These are phyloP conservation scores for Podospora pseudocomata DNA, from an alignment of 495 filamentous ascomycete genomes.

Conservation along the genomic window DNA sequence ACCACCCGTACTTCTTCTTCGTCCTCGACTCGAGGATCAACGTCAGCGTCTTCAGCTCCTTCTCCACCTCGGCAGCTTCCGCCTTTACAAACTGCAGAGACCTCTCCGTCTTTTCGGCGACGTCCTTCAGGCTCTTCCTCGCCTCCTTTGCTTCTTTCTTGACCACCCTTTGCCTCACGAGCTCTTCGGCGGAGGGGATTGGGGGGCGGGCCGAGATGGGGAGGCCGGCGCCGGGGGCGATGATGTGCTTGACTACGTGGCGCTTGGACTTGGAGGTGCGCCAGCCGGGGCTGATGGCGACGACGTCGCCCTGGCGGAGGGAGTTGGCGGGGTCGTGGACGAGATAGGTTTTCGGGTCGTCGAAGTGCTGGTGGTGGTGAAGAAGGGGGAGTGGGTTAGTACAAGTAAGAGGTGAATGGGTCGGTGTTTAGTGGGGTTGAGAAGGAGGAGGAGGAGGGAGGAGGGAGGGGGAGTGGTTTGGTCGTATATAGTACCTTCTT, in stretches of 20 bases:
- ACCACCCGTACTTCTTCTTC: neutral
- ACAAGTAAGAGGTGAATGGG: neutral
- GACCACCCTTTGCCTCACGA: conserved; percentile 45
- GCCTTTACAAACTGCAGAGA: conserved; percentile 20
- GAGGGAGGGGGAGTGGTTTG: neutral
- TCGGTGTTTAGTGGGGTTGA: neutral
- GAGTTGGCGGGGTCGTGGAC: conserved; percentile 76
- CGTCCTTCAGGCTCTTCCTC: conserved; percentile 19
- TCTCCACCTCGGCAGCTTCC: conserved; percentile 16
- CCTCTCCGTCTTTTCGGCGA: conserved; percentile 5
- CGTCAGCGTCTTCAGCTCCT: conserved; percentile 8
- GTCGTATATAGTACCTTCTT: conserved; percentile 45
- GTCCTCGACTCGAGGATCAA: neutral
- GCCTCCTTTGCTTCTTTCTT: conserved; percentile 35
- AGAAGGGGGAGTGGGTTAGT: neutral
- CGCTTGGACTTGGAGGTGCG: conserved; percentile 62
- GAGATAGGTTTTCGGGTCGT: conserved; percentile 48
- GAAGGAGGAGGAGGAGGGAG: conserved; percentile 8
- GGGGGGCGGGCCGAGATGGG: conserved; percentile 60
- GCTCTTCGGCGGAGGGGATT: conserved; percentile 61
- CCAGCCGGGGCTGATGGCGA: conserved; percentile 68
- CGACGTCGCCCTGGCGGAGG: conserved; percentile 69
- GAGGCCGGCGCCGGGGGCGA: conserved; percentile 62
- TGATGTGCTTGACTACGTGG: conserved; percentile 73
- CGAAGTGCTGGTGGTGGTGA: conserved; percentile 41